Percentiles rank a stretch among this genome's conserved stretches.
Conservation (phyloP, 2,329 filamentous ascomycete genomes). For the Ophiostoma montium region DNA sequence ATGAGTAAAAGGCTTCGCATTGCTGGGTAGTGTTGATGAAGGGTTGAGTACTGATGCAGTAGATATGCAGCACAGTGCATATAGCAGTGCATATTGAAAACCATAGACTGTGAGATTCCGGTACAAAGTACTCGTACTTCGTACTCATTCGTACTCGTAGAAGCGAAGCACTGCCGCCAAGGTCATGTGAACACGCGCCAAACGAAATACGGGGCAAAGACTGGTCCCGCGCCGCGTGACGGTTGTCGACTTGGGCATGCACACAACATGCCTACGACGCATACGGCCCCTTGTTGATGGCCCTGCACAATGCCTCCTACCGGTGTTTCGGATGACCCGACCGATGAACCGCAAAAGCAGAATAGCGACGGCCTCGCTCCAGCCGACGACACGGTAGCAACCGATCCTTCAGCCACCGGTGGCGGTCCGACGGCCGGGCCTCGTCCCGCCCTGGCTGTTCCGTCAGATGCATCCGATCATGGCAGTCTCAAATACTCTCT, state of each 20-base stretch:
- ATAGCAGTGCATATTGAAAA: no score
- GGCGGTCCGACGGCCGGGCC: background rate
- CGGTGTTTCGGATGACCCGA: background rate
- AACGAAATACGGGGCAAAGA: background rate
- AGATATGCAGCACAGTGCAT: no score
- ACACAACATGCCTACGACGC: no score
- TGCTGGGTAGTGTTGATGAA: no score
- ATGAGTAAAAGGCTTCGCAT: no score
- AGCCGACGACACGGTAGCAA: background rate
- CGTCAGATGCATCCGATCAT: background rate
- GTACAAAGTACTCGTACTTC: background rate
- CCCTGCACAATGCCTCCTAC: background rate
- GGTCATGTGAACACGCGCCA: constrained; percentile 1
- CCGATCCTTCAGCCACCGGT: no score
- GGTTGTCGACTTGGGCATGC: no score
- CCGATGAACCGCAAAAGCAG: background rate
- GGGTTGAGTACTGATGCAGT: no score
- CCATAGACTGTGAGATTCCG: no score
- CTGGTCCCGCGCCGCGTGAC: background rate
- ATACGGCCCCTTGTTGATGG: no score
- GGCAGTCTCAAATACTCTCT: constrained; percentile 71
- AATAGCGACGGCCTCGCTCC: no score
- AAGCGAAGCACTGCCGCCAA: background rate
- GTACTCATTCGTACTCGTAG: no score
- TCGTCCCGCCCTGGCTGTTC: background rate